Evolutionary conservation across 768 basidiomycete genomes (phyloP).

Genomic region (Tricholoma matsutake): DNA sequence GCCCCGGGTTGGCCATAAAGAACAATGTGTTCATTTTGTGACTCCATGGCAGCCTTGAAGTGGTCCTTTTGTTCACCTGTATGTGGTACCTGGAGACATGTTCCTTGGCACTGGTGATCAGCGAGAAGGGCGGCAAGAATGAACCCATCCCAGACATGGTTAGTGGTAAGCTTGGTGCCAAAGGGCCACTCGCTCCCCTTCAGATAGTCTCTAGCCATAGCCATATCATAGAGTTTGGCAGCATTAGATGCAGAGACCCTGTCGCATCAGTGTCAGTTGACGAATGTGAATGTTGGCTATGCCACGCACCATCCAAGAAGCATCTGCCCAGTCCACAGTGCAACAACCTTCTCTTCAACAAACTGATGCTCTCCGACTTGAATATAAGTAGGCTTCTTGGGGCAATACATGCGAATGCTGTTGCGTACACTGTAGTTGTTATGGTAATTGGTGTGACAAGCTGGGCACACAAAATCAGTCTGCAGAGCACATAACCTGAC

Average conservation of each 20-base stretch:
- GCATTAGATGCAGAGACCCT: background rate
- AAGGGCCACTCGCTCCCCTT: constrained; percentile 21
- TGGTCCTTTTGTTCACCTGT: no score
- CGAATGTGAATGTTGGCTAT: background rate
- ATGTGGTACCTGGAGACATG: constrained; percentile 2
- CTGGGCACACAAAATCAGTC: constrained; percentile 4
- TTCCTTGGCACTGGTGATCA: constrained; percentile 8
- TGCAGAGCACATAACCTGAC: background rate
- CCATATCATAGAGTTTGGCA: constrained; percentile 11
- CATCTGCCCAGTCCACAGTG: constrained; percentile 11
- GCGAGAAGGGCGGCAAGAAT: constrained; percentile 23
- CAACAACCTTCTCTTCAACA: constrained; percentile 18
- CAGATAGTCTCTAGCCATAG: constrained; percentile 5
- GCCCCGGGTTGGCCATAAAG: constrained; percentile 23
- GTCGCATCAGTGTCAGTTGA: background rate
- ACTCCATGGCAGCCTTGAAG: constrained; percentile 23
- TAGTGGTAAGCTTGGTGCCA: background rate
- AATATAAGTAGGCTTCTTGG: constrained; percentile 14
- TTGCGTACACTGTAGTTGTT: constrained; percentile 18
- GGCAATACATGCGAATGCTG: constrained; percentile 17
- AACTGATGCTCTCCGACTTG: constrained; percentile 4
- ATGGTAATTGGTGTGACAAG: constrained; percentile 19
- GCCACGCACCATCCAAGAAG: constrained; percentile 13
- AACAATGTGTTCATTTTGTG: constrained; percentile 20
- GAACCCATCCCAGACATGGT: no score